Conservation (phyloP, 2,329 filamentous ascomycete genomes). For the Clonostachys solani region DNA sequence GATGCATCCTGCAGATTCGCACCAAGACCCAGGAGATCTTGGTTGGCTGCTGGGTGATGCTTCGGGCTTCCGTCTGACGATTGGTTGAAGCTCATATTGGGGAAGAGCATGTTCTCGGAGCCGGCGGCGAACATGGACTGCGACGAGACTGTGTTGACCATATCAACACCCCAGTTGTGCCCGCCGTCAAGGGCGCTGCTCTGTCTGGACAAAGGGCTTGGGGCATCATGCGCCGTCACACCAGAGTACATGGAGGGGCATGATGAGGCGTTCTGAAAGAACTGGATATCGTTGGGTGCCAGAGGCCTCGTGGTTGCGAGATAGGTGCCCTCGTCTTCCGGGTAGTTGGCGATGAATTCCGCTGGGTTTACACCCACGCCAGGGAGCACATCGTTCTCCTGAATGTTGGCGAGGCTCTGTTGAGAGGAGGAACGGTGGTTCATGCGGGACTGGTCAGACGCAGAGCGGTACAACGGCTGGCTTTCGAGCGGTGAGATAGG, state of each 20-base stretch:
- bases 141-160: constrained; percentile 20
- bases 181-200: constrained; percentile 29
- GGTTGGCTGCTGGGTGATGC: neutral
- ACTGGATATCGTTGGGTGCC: constrained; percentile 11
- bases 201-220: constrained; percentile 34
- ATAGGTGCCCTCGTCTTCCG: constrained; percentile 15
- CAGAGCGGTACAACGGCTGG: constrained; percentile 9
- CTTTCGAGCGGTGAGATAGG: constrained; percentile 21
- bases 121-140: constrained; percentile 19
- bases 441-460: constrained; percentile 10
- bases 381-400: constrained; percentile 22
- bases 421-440: constrained; percentile 13
- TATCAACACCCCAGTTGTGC: constrained; percentile 8
- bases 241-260: constrained; percentile 39
- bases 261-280: constrained; percentile 13
- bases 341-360: constrained; percentile 27
- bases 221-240: constrained; percentile 27
- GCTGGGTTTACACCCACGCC: constrained; percentile 30
- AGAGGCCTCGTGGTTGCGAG: constrained; percentile 13
- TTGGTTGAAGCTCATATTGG: neutral
- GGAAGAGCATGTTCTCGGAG: constrained; percentile 17
- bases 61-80: neutral
- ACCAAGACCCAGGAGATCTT: neutral
- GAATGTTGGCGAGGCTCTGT: constrained; percentile 25
- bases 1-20: neutral